Evolutionary conservation across 2,329 filamentous ascomycete genomes (phyloP).

Genomic region (Blastomyces parvus): DNA sequence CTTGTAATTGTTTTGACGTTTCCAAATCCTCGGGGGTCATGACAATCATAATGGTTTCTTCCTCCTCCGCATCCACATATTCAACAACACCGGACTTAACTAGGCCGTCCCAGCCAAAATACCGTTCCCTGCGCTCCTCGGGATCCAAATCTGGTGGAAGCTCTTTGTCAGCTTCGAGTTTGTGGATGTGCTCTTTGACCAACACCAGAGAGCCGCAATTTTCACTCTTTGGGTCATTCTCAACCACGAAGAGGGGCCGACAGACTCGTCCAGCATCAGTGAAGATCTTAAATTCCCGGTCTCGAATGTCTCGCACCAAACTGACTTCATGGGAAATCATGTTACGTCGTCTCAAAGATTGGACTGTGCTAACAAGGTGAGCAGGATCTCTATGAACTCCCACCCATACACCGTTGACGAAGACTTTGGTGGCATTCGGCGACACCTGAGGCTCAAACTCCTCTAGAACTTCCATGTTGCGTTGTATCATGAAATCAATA

Average conservation of each 20-base stretch:
- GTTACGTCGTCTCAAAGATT: conserved; percentile 66
- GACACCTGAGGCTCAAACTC: conserved; percentile 82
- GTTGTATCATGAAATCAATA: conserved; percentile 87
- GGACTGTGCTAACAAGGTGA: conserved; percentile 69
- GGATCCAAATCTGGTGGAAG: conserved; percentile 51
- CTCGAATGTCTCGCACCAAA: conserved; percentile 88
- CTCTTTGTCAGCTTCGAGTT: conserved; percentile 64
- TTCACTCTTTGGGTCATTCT: conserved; percentile 66
- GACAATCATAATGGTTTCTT: conserved; percentile 97
- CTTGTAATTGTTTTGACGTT: conserved; percentile 59
- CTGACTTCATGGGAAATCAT: conserved; percentile 88
- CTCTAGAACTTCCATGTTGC: conserved; percentile 93
- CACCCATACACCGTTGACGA: conserved; percentile 97
- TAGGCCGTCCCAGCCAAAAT: conserved; percentile 82
- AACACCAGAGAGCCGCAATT: conserved; percentile 71
- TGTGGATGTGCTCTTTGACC: conserved; percentile 70
- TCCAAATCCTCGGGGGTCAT: conserved; percentile 97
- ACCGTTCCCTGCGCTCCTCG: conserved; percentile 49
- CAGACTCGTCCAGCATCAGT: conserved; percentile 94
- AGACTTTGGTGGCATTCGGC: conserved; percentile 92
- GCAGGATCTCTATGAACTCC: conserved; percentile 86
- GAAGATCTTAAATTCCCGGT: conserved; percentile 97
- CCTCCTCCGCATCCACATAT: conserved; percentile 95
- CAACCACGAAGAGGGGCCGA: conserved; percentile 85
- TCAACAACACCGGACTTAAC: conserved; percentile 80